A percentile compares a stretch with the other conserved stretches of the same genome.
phyloP scores from a whole-genome alignment of 805 yeast genomes.

The Hanseniaspora clermontiae region DNA sequence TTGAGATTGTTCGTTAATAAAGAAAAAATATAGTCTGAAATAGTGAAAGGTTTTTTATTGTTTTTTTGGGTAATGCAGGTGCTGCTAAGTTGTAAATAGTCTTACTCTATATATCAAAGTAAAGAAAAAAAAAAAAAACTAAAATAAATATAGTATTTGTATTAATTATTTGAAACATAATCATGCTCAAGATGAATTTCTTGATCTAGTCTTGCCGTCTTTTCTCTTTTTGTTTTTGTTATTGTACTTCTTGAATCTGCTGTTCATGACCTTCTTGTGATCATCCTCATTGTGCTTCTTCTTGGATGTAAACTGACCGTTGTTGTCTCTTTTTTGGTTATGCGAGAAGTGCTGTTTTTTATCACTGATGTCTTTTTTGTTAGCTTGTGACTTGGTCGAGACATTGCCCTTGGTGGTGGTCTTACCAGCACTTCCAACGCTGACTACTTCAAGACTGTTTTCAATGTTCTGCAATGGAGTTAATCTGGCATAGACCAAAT shows the following conservation, averaged over 20 bases:
- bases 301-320: background rate
- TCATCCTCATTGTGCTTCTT: background rate
- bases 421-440: background rate
- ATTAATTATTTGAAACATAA: background rate
- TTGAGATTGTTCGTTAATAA: conserved; percentile 55
- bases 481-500: conserved; percentile 67
- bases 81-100: conserved; percentile 8
- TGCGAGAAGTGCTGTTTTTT: background rate
- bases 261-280: background rate
- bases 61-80: background rate
- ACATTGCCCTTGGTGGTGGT: background rate
- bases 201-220: background rate
- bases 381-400: background rate
- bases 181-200: background rate
- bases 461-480: conserved; percentile 32
- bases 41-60: background rate
- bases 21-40: background rate
- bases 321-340: background rate
- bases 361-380: background rate
- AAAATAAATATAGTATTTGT: background rate
- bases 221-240: background rate
- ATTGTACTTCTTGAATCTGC: background rate
- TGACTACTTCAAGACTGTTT: background rate
- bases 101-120: background rate
- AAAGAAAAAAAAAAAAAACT: background rate